Base-by-base conservation (phyloP, 176 grass and related monocot species). In the Urochloa ruziziensis region DNA sequence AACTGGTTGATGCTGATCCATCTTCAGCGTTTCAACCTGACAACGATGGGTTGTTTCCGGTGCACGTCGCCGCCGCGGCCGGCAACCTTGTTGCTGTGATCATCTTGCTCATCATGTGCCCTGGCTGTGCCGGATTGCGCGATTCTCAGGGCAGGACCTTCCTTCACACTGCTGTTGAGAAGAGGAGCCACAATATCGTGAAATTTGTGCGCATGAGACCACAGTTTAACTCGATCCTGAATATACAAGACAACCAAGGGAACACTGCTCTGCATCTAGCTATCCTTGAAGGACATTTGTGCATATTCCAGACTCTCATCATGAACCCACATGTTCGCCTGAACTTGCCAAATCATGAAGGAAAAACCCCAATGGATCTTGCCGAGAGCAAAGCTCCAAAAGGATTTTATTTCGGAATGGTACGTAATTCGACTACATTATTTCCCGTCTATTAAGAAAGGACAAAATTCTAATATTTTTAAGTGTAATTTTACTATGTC, bases 181-280 rank as follows among this genome's bases (percentile, higher is more conserved):
- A 27, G 46, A 67, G 23, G 46, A 80, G 44, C 0, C 0, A 25
- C 4, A 10, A 37, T 4, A 11, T 67, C 2, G 62, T 68, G 19
- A 15, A 13, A 2, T 80, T 37, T 5, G 47, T 27, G 16, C 5
- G 32, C 29, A n/a, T 7, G 40, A 8, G 18, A 18, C 42, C 13
- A 47, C 6, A 3, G 16, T 53, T 25, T 4, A 34, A 1, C 7
- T 52, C 21, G 0, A 27, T 80, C 12, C 21, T 83, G 74, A 89
- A 89, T 49, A 29, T 52, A 15, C 70, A 61, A 67, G 86, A 88
- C 27, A 35, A 78, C 37, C 27, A 83, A 3, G 80, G 86, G 30
- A 72, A 88, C 57, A 88, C 86, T 0, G 79, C 86, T 10, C 29
- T 88, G 11, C 80, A 88, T 58, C 71, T 88, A 28, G 86, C 86